Conservation (phyloP, 257 asterid genomes). For the Avicennia marina region DNA sequence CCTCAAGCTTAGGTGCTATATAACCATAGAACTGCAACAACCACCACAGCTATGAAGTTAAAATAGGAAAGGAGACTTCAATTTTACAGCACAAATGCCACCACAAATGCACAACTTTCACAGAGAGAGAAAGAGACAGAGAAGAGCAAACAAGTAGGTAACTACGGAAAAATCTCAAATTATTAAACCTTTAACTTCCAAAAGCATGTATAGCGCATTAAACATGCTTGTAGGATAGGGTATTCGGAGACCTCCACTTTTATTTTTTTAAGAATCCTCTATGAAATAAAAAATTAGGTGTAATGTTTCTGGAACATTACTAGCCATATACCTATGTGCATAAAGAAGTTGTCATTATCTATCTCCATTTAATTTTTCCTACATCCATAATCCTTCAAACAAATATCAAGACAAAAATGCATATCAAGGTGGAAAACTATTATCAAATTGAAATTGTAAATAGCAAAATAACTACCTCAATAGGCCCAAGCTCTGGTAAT, state of each 20-base stretch:
- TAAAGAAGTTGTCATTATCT: not conserved
- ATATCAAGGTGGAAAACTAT: not conserved
- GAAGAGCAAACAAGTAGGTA: too few relatives aligned
- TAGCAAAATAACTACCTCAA: constrained; percentile 57
- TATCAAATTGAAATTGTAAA: not conserved
- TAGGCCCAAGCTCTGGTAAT: constrained; percentile 86
- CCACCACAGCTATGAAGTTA: constrained; percentile 9
- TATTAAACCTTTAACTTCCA: too few relatives aligned
- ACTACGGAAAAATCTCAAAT: too few relatives aligned
- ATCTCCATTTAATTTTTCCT: constrained; percentile 6
- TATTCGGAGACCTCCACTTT: too few relatives aligned
- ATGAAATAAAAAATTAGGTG: not conserved
- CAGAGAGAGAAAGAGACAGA: too few relatives aligned
- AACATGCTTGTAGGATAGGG: too few relatives aligned
- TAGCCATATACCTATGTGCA: not conserved
- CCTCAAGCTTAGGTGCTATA: constrained; percentile 81
- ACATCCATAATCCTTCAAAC: constrained; percentile 3
- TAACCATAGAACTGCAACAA: constrained; percentile 82
- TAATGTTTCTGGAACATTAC: not conserved
- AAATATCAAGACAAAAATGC: not conserved
- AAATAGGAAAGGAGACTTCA: not conserved
- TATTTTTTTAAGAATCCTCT: too few relatives aligned
- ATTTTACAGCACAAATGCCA: too few relatives aligned
- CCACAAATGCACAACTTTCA: too few relatives aligned
- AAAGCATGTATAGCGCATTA: too few relatives aligned